Conservation (phyloP, 2,329 filamentous ascomycete species). For the Tolypocladium tropicale region DNA sequence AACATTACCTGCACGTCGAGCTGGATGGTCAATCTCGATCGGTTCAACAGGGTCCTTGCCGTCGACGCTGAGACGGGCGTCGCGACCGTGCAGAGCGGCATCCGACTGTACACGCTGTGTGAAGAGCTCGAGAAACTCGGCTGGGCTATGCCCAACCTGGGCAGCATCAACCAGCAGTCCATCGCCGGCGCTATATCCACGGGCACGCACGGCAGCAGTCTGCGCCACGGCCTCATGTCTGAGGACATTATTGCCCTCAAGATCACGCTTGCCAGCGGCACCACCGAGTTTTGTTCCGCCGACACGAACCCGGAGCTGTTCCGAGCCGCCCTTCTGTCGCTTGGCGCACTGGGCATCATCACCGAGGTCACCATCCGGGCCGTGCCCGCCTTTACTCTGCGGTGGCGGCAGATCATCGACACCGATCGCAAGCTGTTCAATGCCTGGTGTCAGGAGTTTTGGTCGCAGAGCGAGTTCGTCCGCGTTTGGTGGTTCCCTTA, state of each 20-base stretch:
- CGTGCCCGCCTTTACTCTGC: conserved; percentile 70
- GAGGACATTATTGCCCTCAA: conserved; percentile 65
- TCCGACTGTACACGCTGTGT: conserved; percentile 67
- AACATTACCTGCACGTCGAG: conserved; percentile 86
- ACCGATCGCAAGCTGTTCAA: conserved; percentile 57
- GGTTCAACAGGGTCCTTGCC: conserved; percentile 61
- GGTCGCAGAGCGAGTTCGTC: conserved; percentile 80
- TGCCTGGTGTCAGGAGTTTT: conserved; percentile 64
- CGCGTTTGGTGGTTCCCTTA: conserved; percentile 98
- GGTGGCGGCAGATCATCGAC: conserved; percentile 75
- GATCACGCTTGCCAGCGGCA: conserved; percentile 74
- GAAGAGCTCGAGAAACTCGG: conserved; percentile 63
- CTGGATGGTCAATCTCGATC: conserved; percentile 91
- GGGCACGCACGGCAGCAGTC: conserved; percentile 83
- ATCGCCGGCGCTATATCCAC: conserved; percentile 88
- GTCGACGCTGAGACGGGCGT: conserved; percentile 56
- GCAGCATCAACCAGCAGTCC: conserved; percentile 91
- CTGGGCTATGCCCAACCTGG: conserved; percentile 81
- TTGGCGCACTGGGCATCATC: conserved; percentile 86
- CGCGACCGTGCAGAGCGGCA: conserved; percentile 78
- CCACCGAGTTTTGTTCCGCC: conserved; percentile 59
- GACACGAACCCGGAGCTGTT: conserved; percentile 69
- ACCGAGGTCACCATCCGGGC: conserved; percentile 80
- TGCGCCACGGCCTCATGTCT: conserved; percentile 74
- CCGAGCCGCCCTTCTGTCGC: conserved; percentile 73